Evolutionary conservation across 2,329 filamentous ascomycete species (phyloP), one percentile per base, ranked within the genome.

Genomic region (Aspergillus unguis): DNA sequence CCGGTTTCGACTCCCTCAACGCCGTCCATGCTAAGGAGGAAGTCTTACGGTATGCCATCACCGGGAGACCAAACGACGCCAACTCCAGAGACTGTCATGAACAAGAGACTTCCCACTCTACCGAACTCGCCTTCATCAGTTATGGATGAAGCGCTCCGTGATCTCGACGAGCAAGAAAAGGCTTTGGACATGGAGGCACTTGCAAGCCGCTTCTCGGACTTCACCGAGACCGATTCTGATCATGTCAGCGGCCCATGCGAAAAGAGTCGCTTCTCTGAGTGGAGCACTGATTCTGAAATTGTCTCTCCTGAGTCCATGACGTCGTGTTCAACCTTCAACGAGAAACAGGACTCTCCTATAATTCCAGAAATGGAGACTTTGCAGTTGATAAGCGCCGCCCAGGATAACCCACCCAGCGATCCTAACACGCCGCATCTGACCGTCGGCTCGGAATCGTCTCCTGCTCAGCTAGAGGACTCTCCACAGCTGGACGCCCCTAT

Each of bases 111-210:
- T 25, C 75, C 75, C 5, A 75, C 74, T 6, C 63, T 77, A 23
- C 75, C 75, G 6, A 77, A 76, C 55, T 72, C 72, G 4, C 75
- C 74, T 28, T 76, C 74, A 0, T 76, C 74, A 1, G 73, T 74
- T 33, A 68, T 74, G 65, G 71, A 75, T 25, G 70, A 73, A 52
- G 71, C 69, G 6, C 59, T 73, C 11, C 64, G 64, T 11, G 67
- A 67, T 17, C 63, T 72, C 28, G 67, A 72, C 28, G 64, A 64
- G 17, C 59, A 59, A 27, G 66, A 70, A 52, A 61, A 58, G 23
- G 63, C 60, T 9, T 58, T 71, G 27, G 67, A 72, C 35, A 58
- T 61, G 23, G 65, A 72, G 38, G 56, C 65, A 27, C 56, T 69
- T 6, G 65, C 60, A n/a, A 76, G 74, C 51, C 71, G 70, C 50